A percentile compares a stretch with the other conserved stretches of the same genome.
Evolutionary conservation across 176 grass and related monocot genomes (phyloP).

Genomic region (Aegilops tauschii): DNA sequence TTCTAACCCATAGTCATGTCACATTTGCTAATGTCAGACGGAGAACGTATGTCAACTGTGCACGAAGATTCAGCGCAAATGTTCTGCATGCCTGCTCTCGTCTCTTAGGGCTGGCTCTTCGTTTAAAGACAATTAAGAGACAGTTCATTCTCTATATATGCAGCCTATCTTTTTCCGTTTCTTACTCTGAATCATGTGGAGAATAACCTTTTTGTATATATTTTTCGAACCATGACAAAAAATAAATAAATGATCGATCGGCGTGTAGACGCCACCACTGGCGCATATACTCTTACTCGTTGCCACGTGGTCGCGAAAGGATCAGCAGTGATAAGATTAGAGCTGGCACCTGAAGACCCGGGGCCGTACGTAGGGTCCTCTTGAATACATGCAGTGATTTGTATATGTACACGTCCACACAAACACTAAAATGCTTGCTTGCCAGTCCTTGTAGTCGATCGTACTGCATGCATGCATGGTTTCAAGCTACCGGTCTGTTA

Average conservation of each 20-base stretch:
- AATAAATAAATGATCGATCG: background rate
- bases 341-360: background rate
- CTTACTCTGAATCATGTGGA: background rate
- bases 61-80: background rate
- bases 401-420: background rate
- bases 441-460: background rate
- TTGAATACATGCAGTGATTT: slow-evolving; percentile 7
- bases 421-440: background rate
- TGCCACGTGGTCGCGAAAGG: slow-evolving; percentile 6
- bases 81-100: background rate
- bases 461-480: background rate
- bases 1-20: background rate
- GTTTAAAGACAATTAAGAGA: background rate
- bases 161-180: background rate
- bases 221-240: too few relatives aligned
- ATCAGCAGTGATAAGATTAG: slow-evolving; percentile 15
- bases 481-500: background rate
- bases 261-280: background rate
- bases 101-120: background rate
- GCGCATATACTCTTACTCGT: background rate
- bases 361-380: background rate
- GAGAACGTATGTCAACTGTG: too few relatives aligned
- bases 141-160: background rate
- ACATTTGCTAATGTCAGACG: too few relatives aligned
- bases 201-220: background rate